These are phyloP conservation scores for Diaporthe ampelina DNA, from an alignment of 2,329 filamentous ascomycete species.

Conservation along the genomic window DNA sequence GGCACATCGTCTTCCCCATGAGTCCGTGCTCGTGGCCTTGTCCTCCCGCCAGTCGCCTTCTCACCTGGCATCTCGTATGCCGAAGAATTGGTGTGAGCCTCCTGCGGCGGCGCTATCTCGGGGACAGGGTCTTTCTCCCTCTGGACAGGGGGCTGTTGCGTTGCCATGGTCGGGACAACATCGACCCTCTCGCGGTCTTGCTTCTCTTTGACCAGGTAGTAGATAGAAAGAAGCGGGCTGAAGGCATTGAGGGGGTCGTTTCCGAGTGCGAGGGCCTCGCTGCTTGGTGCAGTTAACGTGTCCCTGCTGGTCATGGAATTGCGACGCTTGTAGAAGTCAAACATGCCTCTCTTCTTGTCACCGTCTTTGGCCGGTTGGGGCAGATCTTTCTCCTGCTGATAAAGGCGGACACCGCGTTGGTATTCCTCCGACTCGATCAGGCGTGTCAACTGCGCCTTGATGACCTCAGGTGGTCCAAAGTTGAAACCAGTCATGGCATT, in stretches of 20 bases:
- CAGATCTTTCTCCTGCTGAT: conserved; percentile 75
- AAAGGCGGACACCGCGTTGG: conserved; percentile 82
- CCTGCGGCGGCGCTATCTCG: conserved; percentile 84
- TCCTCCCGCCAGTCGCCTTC: conserved; percentile 85
- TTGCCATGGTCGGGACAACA: conserved; percentile 56
- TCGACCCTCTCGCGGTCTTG: conserved; percentile 79
- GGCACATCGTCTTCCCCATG: conserved; percentile 94
- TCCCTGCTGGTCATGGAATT: conserved; percentile 92
- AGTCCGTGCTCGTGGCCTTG: conserved; percentile 87
- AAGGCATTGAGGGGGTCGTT: conserved; percentile 93
- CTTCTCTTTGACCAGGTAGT: conserved; percentile 97
- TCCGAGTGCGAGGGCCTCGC: conserved; percentile 85
- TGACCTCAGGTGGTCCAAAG: conserved; percentile 89
- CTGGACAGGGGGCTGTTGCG: conserved; percentile 42
- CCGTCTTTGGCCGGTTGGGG: conserved; percentile 70
- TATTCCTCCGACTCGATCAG: conserved; percentile 97
- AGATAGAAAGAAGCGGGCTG: conserved; percentile 91
- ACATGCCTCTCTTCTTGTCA: conserved; percentile 88
- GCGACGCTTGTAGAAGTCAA: conserved; percentile 96
- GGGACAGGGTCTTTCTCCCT: conserved; percentile 69
- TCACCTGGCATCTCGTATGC: conserved; percentile 92
- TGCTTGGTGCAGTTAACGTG: conserved; percentile 85
- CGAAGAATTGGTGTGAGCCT: conserved; percentile 88
- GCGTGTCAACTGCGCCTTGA: conserved; percentile 84
- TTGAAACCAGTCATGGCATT: conserved; percentile 98